A percentile compares a stretch with the other conserved stretches of the same genome.
These are phyloP conservation scores for Pseudogymnoascus sp. DNA, from an alignment of 2,329 filamentous ascomycete species.

Conservation along the genomic window DNA sequence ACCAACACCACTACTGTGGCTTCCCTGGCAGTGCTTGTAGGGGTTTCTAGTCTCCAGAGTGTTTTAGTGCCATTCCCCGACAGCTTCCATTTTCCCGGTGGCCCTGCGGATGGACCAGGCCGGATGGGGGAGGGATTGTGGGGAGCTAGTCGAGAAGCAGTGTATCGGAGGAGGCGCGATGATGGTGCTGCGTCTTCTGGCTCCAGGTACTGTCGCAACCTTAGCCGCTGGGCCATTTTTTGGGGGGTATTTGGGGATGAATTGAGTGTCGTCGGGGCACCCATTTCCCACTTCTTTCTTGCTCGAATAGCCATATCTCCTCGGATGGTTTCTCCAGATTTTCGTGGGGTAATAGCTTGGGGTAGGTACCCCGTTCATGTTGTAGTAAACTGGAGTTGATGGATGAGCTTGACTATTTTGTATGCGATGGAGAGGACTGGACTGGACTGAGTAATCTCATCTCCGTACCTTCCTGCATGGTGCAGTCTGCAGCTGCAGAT, in stretches of 20 bases:
- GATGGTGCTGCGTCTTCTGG: not conserved
- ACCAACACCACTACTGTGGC: not conserved
- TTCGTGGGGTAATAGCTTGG: not conserved
- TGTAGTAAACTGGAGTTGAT: too few relatives aligned
- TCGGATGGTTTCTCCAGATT: not conserved
- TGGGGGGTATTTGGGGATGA: not conserved
- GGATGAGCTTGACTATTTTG: too few relatives aligned
- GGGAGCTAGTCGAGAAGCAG: not conserved
- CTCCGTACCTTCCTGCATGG: not conserved
- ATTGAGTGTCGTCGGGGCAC: too few relatives aligned
- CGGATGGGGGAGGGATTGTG: not conserved
- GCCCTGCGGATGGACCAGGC: constrained; percentile 8
- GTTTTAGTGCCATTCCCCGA: not conserved
- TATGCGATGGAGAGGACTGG: too few relatives aligned
- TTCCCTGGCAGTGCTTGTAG: not conserved
- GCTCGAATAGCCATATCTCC: not conserved
- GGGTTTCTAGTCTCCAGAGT: not conserved
- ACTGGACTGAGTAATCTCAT: not conserved
- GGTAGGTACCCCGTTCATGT: not conserved
- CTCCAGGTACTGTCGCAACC: not conserved
- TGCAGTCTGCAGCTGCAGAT: not conserved
- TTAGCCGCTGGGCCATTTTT: not conserved
- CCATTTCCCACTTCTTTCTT: not conserved
- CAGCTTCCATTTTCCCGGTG: constrained; percentile 7
- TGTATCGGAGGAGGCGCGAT: not conserved